These are phyloP conservation scores for Mycotypha africana DNA, from an alignment of 371 early-diverging fungal genomes.

Conservation along the genomic window DNA sequence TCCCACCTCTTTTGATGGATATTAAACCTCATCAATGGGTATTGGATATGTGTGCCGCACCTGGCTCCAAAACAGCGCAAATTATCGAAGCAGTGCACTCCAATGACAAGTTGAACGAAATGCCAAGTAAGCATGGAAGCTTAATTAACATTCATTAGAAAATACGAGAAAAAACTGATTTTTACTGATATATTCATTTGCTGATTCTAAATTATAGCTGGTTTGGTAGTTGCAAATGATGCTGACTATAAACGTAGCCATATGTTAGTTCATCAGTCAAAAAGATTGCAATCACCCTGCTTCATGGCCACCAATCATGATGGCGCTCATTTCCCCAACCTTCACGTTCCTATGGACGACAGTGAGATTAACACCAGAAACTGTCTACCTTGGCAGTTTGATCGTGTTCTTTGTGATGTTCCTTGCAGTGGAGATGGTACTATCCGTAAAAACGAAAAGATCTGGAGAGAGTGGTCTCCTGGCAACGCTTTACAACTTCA, in stretches of 20 bases:
- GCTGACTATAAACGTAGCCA: constrained; percentile 86
- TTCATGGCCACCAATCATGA: constrained; percentile 97
- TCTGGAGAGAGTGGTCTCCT: constrained; percentile 88
- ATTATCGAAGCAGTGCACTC: constrained; percentile 90
- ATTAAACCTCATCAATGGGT: constrained; percentile 84
- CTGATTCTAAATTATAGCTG: constrained; percentile 52
- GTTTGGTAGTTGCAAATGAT: constrained; percentile 98
- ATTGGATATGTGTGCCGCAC: constrained; percentile 92
- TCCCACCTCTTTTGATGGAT: constrained; percentile 93
- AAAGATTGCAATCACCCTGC: constrained; percentile 86
- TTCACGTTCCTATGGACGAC: constrained; percentile 32
- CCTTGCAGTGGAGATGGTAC: constrained; percentile 99
- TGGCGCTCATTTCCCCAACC: constrained; percentile 87
- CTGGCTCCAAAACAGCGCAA: constrained; percentile 89
- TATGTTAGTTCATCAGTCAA: constrained; percentile 95
- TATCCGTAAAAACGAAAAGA: constrained; percentile 90
- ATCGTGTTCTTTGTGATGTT: constrained; percentile 97
- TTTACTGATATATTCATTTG: too few relatives aligned
- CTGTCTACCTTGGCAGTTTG: constrained; percentile 66
- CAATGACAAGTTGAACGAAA: constrained; percentile 52
- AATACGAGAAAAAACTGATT: too few relatives aligned
- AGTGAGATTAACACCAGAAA: neutral
- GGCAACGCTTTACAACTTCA: constrained; percentile 79
- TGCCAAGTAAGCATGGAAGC: constrained; percentile 56
- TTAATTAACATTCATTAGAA: too few relatives aligned